Base-by-base conservation (phyloP, 2,329 filamentous ascomycete species). In the Neofusicoccum laricinum region DNA sequence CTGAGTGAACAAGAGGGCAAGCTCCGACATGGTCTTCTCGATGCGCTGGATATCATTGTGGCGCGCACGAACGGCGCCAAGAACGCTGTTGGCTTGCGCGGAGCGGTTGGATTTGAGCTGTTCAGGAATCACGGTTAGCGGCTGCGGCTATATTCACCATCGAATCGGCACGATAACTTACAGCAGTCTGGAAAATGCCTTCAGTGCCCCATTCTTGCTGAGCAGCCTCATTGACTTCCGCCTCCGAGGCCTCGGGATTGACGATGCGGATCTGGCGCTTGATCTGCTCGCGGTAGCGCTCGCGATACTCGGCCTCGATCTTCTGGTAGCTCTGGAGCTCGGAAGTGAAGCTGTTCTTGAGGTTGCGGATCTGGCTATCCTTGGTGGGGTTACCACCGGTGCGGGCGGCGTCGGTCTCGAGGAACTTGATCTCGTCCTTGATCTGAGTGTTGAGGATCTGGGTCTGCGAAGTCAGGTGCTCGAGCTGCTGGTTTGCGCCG, bases 1-100 rank as follows among this genome's bases (percentile, higher is more conserved):
- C 71, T 93, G 88, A 68, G 88, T 82, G 81, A 92, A 93, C 70
- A 94, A 84, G 53, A 84, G 75, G 30, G 86, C 84, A 46, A 94
- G 84, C 75, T 94, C 89, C 40, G 81, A 80, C 68, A 94, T 84
- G 5, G 90, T 92, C 74, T 86, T 83, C 77, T 94, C 90, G 70
- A 95, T 94, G 76, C 86, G 87, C 79, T 91, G 86, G 68, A 94
- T 88, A 78, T 94, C 91, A 74, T 90, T 91, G 82, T 94, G 91
- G 64, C 91, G 90, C 41, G 90, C 90, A 68, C 90, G 89, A 43
- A 94, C 91, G 67, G 90, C 89, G 68, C 90, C 90, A 57, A 94
- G 86, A 7, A 92, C 87, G 15, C 88, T 88, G 58, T 84, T 86
- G 46, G 90, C 91, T 72, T 91, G 89, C 64, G 88, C 89, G 49